Evolutionary conservation across 1,284 basidiomycete genomes (phyloP), one percentile per base, ranked within the genome.

Genomic region (Pseudozyma pruni): DNA sequence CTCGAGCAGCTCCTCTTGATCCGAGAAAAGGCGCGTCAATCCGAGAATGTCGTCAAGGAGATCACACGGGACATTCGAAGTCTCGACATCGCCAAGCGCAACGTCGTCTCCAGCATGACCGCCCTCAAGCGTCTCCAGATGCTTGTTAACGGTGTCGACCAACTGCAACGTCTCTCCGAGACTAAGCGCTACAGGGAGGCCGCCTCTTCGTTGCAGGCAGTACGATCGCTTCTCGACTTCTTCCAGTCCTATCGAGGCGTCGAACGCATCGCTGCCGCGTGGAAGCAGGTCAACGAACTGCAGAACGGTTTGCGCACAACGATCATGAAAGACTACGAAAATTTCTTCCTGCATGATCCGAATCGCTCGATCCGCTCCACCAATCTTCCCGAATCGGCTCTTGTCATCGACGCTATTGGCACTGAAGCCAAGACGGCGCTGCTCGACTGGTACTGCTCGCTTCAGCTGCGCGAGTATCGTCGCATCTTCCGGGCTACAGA

Each of bases 11-110:
- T 97, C 88, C 92, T 91, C 22, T 89, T 90, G 50, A 97, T 98
- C 72, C 88, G 93, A 33, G 93, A 96, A 83, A 95, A 97, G 83
- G 80, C 81, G 10, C 50, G 74, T 10, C 71, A 77, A 82, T 94
- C 93, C 11, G 95, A 98, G 81, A 92, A 92, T 1, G 93, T 97
- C 43, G 96, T 98, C 32, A 88, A 91, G 59, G 89, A 93, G 64
- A 96, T 98, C 75, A 99, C 96, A 6, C 90, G 92, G 72, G 96
- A 99, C 82, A 98, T 99, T 54, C 93, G 97, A 81, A 89, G 91
- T 7, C 86, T 99, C 31, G 96, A 98, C 81, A 85, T 91, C 31
- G 94, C 94, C 29, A 98, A 99, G 86, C 90, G 90, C 84, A 98
- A 98, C 80, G 86, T 82, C 9, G 72, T 75, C 20, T 85, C 88